Base-by-base conservation (phyloP, 139 green algal genomes). In the Auxenochlorella pyrenoidosa region DNA sequence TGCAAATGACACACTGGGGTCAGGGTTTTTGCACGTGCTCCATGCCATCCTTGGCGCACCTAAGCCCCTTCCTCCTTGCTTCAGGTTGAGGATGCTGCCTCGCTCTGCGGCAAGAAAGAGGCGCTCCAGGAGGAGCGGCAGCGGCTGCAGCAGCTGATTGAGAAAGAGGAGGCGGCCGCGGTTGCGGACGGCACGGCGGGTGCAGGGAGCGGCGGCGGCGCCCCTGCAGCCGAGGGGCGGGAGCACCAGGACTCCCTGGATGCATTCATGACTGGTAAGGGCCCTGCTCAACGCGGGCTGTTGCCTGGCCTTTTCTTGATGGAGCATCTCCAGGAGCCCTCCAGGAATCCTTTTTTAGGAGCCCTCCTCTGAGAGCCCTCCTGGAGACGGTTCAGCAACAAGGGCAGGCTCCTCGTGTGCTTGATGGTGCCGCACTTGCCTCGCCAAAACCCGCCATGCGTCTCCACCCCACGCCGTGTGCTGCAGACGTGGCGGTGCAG, bases 251-350 rank as follows among this genome's bases (percentile, higher is more conserved):
- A 97, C 84, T 88, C 89, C 21, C 72, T 98, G 70, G 95, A 98
- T 76, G 95, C 93, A 0, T 98, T 96, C 86, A 97, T 98, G 95
- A 90, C 28, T 1, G 88, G 82, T 86, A 32, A 4, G 80, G 60
- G 10, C 3, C 59, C 59, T 68, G 59, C 68, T 71, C 63, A 36
- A n/a, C 13, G 28, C 28, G 63, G 22, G 68, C 68, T 41, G 68
- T 41, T 26, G 21, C 32, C 13, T 40, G 68, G n/a, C n/a, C 68
- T 8, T 30, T 40, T 4, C 68, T 21, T 76, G 32, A 3, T 76
- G 28, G 36, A 18, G 21, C 70, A 44, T 3, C n/a, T 15, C 36
- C n/a, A n/a, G n/a, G n/a, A n/a, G n/a, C n/a, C n/a, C n/a, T n/a
- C n/a, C n/a, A n/a, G n/a, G n/a, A n/a, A n/a, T n/a, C n/a, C n/a